phyloP scores from a whole-genome alignment of 2,329 filamentous ascomycete species.

The Ceratocystis cubensis region DNA sequence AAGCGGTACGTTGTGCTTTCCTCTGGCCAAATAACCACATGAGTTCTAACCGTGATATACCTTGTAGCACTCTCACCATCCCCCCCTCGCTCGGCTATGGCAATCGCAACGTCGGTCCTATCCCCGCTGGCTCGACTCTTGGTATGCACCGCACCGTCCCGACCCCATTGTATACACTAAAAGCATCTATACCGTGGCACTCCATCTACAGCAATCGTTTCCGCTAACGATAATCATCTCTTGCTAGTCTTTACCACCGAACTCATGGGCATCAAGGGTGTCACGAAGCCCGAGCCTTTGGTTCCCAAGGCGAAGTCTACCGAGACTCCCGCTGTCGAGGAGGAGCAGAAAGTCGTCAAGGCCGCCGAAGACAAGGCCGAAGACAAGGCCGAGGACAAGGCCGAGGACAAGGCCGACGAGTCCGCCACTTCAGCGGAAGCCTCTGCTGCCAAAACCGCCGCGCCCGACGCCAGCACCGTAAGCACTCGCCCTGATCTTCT shows the following conservation, averaged over 20 bases:
- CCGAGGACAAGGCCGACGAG: slow-evolving; percentile 18
- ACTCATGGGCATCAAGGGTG: slow-evolving; percentile 69
- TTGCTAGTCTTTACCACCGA: slow-evolving; percentile 75
- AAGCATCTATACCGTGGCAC: neutral
- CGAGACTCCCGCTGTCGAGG: slow-evolving; percentile 25
- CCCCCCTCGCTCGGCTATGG: slow-evolving; percentile 82
- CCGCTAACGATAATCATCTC: neutral
- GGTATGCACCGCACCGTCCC: slow-evolving; percentile 35
- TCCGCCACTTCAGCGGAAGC: slow-evolving; percentile 9
- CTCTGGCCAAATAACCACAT: neutral
- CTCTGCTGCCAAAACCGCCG: slow-evolving; percentile 3
- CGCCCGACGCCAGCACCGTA: slow-evolving; percentile 12
- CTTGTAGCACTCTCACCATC: slow-evolving; percentile 61
- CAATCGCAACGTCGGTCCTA: slow-evolving; percentile 60
- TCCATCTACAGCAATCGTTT: neutral
- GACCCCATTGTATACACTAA: neutral
- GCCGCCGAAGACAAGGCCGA: slow-evolving; percentile 30
- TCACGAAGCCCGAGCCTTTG: slow-evolving; percentile 38
- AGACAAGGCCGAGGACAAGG: slow-evolving; percentile 11
- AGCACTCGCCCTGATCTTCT: slow-evolving; percentile 9
- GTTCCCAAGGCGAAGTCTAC: slow-evolving; percentile 32
- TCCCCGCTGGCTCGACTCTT: slow-evolving; percentile 68
- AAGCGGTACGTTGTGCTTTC: slow-evolving; percentile 42
- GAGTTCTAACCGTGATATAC: slow-evolving; percentile 18
- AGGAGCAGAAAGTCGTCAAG: slow-evolving; percentile 27